Percentiles rank a stretch among this genome's conserved stretches.
Evolutionary conservation across 2,329 filamentous ascomycete species (phyloP).

Genomic region (Cladophialophora yegresii): DNA sequence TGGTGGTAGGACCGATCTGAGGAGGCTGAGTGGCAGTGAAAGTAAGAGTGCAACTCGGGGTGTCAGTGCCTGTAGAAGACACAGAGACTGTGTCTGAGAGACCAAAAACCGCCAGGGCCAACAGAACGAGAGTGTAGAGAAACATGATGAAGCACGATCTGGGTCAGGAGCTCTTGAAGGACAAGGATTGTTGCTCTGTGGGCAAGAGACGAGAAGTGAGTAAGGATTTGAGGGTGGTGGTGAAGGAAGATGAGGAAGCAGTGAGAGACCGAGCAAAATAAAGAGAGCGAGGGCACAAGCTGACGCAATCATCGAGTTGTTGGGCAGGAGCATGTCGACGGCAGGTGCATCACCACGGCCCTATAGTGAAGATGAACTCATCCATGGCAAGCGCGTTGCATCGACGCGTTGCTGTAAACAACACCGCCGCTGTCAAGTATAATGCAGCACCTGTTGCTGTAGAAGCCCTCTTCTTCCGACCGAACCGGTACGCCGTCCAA

Average conservation of each 20-base stretch:
- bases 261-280: conserved; percentile 1
- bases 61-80: not conserved
- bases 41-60: conserved; percentile 29
- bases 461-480: not conserved
- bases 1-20: conserved; percentile 34
- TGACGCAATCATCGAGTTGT: not conserved
- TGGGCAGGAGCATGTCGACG: not conserved
- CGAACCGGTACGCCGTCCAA: not conserved
- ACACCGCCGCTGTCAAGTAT: not conserved
- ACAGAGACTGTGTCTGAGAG: conserved; percentile 15
- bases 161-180: conserved; percentile 9
- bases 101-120: conserved; percentile 20
- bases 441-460: not conserved
- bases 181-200: conserved; percentile 5
- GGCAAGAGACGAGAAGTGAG: conserved; percentile 2
- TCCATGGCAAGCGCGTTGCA: not conserved
- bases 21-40: conserved; percentile 31
- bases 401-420: not conserved
- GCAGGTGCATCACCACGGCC: not conserved
- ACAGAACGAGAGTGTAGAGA: conserved; percentile 17
- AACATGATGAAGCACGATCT: conserved; percentile 17
- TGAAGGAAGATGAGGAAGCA: conserved; percentile 8
- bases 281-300: not conserved
- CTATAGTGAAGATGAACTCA: not conserved
- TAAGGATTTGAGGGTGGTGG: conserved; percentile 2